Percentiles rank a stretch among this genome's conserved stretches.
Conservation (phyloP, 306 rosid genomes). For the Quercus alba region DNA sequence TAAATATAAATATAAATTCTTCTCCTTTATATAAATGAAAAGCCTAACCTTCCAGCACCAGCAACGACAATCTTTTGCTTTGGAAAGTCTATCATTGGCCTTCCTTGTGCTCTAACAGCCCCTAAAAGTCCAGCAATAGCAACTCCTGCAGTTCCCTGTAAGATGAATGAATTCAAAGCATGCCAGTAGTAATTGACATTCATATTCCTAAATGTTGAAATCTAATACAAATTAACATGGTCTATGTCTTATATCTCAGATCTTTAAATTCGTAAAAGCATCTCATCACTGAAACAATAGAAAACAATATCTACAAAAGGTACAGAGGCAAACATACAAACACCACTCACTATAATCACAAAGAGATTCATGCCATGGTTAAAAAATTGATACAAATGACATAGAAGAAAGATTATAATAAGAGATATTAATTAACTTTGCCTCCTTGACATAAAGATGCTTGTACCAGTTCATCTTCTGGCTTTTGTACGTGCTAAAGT, state of each 20-base stretch:
- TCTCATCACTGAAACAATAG: neutral
- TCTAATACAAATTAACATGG: neutral
- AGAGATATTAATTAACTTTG: neutral
- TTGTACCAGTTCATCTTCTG: neutral
- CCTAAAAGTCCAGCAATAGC: slow-evolving; percentile 98
- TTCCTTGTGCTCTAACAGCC: slow-evolving; percentile 99
- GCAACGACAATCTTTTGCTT: slow-evolving; percentile 98
- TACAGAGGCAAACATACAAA: neutral
- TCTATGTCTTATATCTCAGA: neutral
- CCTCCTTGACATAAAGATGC: neutral
- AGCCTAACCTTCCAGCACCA: slow-evolving; percentile 96
- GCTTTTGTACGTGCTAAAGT: neutral
- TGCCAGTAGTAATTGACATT: neutral
- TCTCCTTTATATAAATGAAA: neutral
- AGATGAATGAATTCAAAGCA: slow-evolving; percentile 17
- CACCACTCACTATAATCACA: neutral
- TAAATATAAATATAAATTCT: too few relatives aligned
- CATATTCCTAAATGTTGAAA: neutral
- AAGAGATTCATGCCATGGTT: neutral
- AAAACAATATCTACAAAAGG: neutral
- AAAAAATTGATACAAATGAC: neutral
- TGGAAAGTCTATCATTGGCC: slow-evolving; percentile 97
- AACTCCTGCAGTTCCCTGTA: slow-evolving; percentile 98
- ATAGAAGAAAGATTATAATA: neutral
- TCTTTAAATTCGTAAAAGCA: neutral